Evolutionary conservation across 1,139 yeast species (phyloP), one percentile per base, ranked within the genome.

Genomic region (Candida labiduridarum): DNA sequence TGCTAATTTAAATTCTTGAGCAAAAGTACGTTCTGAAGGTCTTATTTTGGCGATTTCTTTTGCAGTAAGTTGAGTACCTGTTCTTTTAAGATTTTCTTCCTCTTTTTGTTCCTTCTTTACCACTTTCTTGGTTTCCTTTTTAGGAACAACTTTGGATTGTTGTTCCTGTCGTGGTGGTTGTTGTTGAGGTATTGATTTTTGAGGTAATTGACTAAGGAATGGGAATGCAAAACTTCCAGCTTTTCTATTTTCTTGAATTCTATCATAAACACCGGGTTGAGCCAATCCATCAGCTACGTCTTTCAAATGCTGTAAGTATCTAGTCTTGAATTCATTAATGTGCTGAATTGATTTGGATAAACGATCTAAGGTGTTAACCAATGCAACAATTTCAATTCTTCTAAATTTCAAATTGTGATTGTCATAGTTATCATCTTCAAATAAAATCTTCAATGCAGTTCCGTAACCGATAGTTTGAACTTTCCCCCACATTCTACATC

Each of bases 401-500:
- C 92, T 83, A 62, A 91, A 79, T 50, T 76, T 73, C 54, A 74
- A 65, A 44, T 50, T 56, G 39, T 75, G 69, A 43, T 69, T 72
- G 45, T 74, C 73, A 44, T 62, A 63, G 10, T 73, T 76, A 34
- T 83, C 85, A 52, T 87, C 80, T 66, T 94, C 99, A 64, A 94
- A 90, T 53, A 94, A 73, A 25, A 92, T 80, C 69, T 94, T 94
- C 63, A 95, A 79, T 1, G 97, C 96, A 16, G 99, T 94, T 22
- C 98, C 99, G 66, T 94, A 94, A 25, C 99, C 99, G 18, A 95
- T 90, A 1, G 96, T 90, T 72, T 94, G 99, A 27, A 94, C 81
- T 68, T 95, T 94, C 15, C 99, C 99, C 99, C 99, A 94, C 71
- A 95, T 76, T 63, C 98, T 82, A 68, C 99, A 94, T 65, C 98